These are phyloP conservation scores for Fusarium denticulatum DNA, from an alignment of 2,329 filamentous ascomycete species.

Conservation along the genomic window DNA sequence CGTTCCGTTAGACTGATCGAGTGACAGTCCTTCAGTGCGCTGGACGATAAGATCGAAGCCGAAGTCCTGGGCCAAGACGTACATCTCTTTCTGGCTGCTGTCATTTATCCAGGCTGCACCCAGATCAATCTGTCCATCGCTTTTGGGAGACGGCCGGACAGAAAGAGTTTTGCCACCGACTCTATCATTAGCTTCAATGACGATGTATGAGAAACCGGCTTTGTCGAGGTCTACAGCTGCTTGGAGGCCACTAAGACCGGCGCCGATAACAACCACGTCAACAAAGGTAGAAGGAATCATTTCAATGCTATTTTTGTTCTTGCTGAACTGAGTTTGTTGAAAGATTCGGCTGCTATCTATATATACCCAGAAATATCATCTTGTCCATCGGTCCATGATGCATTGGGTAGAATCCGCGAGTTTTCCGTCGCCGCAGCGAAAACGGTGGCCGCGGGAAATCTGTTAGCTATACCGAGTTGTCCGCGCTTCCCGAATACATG, in stretches of 20 bases:
- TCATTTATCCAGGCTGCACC: slow-evolving; percentile 32
- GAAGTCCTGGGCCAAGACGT: neutral
- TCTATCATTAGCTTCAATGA: slow-evolving; percentile 58
- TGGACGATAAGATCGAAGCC: slow-evolving; percentile 3
- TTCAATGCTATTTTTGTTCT: accelerated
- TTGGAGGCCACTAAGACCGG: slow-evolving; percentile 46
- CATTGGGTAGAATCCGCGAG: neutral
- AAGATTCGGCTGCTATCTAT: neutral
- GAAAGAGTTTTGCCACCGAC: slow-evolving; percentile 56
- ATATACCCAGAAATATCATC: neutral
- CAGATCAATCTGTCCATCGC: neutral
- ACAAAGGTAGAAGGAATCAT: neutral
- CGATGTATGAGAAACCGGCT: slow-evolving; percentile 49
- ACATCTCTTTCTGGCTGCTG: slow-evolving; percentile 12
- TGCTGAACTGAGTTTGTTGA: accelerated
- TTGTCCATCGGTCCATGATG: neutral
- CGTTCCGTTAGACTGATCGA: neutral
- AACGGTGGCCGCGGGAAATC: neutral
- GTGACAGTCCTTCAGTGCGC: neutral
- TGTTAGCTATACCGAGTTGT: neutral
- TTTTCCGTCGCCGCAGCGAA: accelerated
- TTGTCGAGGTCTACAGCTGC: slow-evolving; percentile 46
- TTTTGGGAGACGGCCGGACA: accelerated
- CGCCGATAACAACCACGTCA: neutral
- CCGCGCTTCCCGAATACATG: neutral